Conservation (phyloP, 2,329 filamentous ascomycete species). For the Coleophoma eucalyptorum region DNA sequence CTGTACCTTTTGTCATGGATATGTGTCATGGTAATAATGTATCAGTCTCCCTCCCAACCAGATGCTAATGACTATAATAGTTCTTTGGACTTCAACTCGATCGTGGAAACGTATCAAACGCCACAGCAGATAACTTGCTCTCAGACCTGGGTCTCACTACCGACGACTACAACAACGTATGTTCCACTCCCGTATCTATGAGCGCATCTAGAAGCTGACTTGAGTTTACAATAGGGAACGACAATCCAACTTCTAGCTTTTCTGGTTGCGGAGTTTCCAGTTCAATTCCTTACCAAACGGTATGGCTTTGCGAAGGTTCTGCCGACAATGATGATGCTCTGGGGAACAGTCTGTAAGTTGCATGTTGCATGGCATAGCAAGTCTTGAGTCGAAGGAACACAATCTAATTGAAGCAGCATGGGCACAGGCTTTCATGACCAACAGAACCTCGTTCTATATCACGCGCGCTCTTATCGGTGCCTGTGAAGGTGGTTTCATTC, state of each 20-base stretch:
- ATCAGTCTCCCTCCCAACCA: conserved; percentile 18
- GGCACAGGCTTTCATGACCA: conserved; percentile 48
- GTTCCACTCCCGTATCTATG: conserved; percentile 9
- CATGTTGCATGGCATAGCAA: too few relatives aligned
- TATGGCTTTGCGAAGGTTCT: conserved; percentile 54
- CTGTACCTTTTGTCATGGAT: conserved; percentile 36
- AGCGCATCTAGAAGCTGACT: too few relatives aligned
- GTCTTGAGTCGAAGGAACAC: too few relatives aligned
- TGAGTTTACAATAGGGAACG: conserved; percentile 31
- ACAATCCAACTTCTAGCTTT: conserved; percentile 53
- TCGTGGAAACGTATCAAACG: conserved; percentile 59
- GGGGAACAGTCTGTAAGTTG: conserved; percentile 40
- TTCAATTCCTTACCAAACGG: conserved; percentile 53
- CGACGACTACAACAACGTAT: conserved; percentile 52
- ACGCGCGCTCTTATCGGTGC: conserved; percentile 49
- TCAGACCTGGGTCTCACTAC: conserved; percentile 43
- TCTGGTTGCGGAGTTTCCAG: conserved; percentile 52
- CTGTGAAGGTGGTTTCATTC: conserved; percentile 55
- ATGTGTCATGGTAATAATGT: conserved; percentile 37
- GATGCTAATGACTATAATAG: conserved; percentile 29
- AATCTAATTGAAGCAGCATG: conserved; percentile 31
- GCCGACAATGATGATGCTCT: conserved; percentile 47
- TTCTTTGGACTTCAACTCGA: conserved; percentile 64
- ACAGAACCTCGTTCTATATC: conserved; percentile 42
- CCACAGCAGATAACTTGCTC: conserved; percentile 59